Evolutionary conservation across 106 monocot species (phyloP).

Genomic region (Posidonia australis): DNA sequence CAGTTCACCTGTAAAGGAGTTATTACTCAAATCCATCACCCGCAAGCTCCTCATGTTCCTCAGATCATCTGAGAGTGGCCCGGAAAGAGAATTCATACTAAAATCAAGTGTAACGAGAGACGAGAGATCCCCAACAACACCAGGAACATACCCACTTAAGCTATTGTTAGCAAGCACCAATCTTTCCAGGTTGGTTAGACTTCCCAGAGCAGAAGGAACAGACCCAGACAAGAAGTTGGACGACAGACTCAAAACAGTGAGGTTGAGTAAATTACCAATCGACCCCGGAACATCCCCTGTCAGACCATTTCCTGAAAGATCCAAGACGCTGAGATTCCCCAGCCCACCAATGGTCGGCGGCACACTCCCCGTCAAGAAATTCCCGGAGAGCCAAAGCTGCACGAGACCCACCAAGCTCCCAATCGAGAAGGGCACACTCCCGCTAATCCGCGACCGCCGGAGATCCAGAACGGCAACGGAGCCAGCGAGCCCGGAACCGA

Average conservation of each 20-base stretch:
- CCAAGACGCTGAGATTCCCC: constrained; percentile 3
- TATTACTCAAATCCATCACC: constrained; percentile 8
- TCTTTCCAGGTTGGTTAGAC: background rate
- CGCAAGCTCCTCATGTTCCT: constrained; percentile 8
- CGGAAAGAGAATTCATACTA: constrained; percentile 14
- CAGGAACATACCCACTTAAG: background rate
- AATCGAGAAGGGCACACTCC: background rate
- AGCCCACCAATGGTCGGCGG: constrained; percentile 1
- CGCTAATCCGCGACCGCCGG: background rate
- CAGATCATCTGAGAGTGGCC: constrained; percentile 10
- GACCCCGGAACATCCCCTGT: constrained; percentile 13
- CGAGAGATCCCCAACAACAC: constrained; percentile 3
- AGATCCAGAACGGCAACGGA: constrained; percentile 13
- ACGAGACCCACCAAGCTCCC: background rate
- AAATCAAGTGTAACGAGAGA: constrained; percentile 13
- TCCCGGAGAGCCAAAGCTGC: background rate
- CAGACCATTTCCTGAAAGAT: constrained; percentile 14
- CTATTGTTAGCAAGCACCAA: background rate
- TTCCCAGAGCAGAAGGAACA: constrained; percentile 15
- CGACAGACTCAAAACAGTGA: constrained; percentile 8
- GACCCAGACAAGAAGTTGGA: constrained; percentile 14
- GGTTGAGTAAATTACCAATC: constrained; percentile 6
- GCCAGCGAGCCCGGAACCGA: constrained; percentile 24
- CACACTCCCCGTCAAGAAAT: constrained; percentile 2
- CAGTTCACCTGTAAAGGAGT: constrained; percentile 14